phyloP scores from a whole-genome alignment of 495 filamentous ascomycete species.

The Aspergillus taichungensis region DNA sequence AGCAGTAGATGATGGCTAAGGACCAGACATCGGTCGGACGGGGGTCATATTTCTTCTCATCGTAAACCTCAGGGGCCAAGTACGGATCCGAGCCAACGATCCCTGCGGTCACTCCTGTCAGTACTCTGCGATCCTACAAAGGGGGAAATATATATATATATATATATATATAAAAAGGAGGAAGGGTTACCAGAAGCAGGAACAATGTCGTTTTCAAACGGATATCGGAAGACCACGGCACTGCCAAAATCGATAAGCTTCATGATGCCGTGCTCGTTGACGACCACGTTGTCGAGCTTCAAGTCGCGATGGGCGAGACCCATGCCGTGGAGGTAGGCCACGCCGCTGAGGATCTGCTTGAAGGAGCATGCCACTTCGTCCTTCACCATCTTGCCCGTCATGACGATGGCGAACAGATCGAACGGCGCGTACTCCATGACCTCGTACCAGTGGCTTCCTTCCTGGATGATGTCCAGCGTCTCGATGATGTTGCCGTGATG shows the following conservation, averaged over 20 bases:
- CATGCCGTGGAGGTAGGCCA: conserved; percentile 97
- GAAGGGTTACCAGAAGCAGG: conserved; percentile 66
- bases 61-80: conserved; percentile 93
- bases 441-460: conserved; percentile 93
- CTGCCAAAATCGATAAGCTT: conserved; percentile 99
- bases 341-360: conserved; percentile 88
- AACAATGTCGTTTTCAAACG: conserved; percentile 89
- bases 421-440: conserved; percentile 99
- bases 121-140: too few relatives aligned
- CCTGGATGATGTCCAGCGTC: conserved; percentile 92
- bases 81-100: conserved; percentile 98
- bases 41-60: conserved; percentile 89
- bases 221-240: conserved; percentile 92
- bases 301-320: conserved; percentile 92
- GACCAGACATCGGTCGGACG: conserved; percentile 96
- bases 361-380: conserved; percentile 88
- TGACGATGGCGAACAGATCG: conserved; percentile 96
- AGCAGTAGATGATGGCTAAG: conserved; percentile 96
- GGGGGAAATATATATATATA: not conserved
- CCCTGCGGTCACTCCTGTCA: conserved; percentile 38
- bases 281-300: conserved; percentile 97
- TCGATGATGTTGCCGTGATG: conserved; percentile 99
- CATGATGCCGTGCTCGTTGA: conserved; percentile 96
- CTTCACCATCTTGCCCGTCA: conserved; percentile 96
- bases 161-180: not conserved